These are phyloP conservation scores for Cytidiella melzeri DNA, from an alignment of 768 basidiomycete species.

Conservation along the genomic window DNA sequence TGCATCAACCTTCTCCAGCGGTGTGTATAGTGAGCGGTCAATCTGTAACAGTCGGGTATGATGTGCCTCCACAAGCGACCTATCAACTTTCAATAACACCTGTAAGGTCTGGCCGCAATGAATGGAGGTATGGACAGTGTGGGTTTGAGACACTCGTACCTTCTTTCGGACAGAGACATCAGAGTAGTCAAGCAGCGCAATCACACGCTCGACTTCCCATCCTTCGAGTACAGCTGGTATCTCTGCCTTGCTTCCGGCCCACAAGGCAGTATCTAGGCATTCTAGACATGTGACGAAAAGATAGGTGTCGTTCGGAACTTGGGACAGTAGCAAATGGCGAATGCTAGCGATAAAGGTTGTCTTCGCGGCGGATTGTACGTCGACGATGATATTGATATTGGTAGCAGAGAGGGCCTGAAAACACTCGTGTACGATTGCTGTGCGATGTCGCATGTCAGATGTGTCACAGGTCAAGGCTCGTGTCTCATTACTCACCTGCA, in stretches of 20 bases:
- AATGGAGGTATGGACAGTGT: background rate
- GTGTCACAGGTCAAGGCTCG: too few species aligned
- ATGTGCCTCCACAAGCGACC: constrained; percentile 49
- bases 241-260: constrained; percentile 59
- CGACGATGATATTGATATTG: constrained; percentile 2
- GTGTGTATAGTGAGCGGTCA: constrained; percentile 27
- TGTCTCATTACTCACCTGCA: constrained; percentile 11
- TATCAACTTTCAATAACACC: constrained; percentile 53
- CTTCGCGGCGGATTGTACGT: constrained; percentile 8
- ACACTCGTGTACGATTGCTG: constrained; percentile 20
- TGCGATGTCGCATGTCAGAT: too few species aligned
- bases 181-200: constrained; percentile 56
- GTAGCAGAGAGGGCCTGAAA: constrained; percentile 13
- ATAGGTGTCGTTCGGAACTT: constrained; percentile 55
- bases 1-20: constrained; percentile 36
- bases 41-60: constrained; percentile 38
- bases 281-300: constrained; percentile 61
- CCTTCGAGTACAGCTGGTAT: constrained; percentile 53
- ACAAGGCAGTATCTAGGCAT: constrained; percentile 49
- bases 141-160: constrained; percentile 32
- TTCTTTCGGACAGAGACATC: constrained; percentile 54
- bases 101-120: constrained; percentile 45
- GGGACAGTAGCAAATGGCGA: constrained; percentile 51
- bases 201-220: constrained; percentile 67
- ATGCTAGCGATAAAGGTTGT: constrained; percentile 37